phyloP scores from a whole-genome alignment of 2,329 filamentous ascomycete genomes.

The Colletotrichum sansevieriae region DNA sequence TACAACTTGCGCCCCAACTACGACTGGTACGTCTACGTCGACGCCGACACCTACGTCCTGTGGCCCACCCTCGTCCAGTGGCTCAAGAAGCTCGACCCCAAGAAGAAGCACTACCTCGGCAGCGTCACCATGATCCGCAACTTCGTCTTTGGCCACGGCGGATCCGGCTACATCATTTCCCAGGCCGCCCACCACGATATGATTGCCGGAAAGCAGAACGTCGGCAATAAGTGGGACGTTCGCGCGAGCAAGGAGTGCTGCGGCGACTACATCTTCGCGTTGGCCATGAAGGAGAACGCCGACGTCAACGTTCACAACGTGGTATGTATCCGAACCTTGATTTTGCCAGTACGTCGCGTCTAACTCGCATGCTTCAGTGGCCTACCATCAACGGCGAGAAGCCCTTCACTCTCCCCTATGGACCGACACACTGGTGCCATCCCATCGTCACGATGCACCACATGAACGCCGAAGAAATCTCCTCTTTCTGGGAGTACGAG shows the following conservation, averaged over 20 bases:
- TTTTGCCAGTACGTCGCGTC: neutral
- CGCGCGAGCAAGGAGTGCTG: constrained; percentile 59
- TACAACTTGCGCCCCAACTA: constrained; percentile 63
- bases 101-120: constrained; percentile 62
- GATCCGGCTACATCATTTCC: constrained; percentile 67
- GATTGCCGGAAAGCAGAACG: constrained; percentile 56
- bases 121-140: constrained; percentile 58
- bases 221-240: constrained; percentile 62
- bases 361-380: constrained; percentile 51
- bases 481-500: constrained; percentile 65
- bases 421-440: constrained; percentile 65
- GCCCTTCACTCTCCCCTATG: constrained; percentile 62
- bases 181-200: constrained; percentile 62
- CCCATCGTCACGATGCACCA: constrained; percentile 70
- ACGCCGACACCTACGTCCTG: constrained; percentile 70
- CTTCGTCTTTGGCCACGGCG: constrained; percentile 67
- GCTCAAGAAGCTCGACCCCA: constrained; percentile 59
- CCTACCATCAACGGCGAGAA: constrained; percentile 70
- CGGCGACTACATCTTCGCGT: constrained; percentile 64
- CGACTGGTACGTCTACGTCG: constrained; percentile 72
- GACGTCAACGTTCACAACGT: constrained; percentile 56
- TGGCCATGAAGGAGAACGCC: constrained; percentile 60
- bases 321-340: constrained; percentile 50
- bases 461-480: constrained; percentile 63
- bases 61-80: constrained; percentile 66